Base-by-base conservation (phyloP, 192 early-diverging fungal species). In the Coemansia aciculifera region DNA sequence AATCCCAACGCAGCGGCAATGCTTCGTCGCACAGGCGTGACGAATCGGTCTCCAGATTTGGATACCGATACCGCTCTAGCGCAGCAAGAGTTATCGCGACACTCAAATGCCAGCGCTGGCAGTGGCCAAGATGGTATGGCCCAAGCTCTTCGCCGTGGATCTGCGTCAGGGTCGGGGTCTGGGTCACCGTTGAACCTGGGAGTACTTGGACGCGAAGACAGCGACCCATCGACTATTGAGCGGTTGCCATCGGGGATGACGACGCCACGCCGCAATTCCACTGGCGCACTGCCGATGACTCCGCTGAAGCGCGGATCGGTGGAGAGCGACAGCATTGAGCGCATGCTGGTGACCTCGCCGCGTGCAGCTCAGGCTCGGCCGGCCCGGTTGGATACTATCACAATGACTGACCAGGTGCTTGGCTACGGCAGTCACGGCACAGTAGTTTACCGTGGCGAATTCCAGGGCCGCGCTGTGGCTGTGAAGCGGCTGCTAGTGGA, bases 401-500 rank as follows among this genome's bases (percentile, higher is more conserved):
- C 75, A 9, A 80, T 93, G 12, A 78, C 89, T 0, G 86, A 89
- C 61, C 83, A 81, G 5, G 76, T 90, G 43, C 66, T 90, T 69
- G 95, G 96, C 5, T 93, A 95, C 72, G 98, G 98, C 66, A 93
- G 91, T 60, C 95, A 98, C 74, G 98, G 98, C 17, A 99, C 98
- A 0, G 90, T 98, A 9, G 97, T 99, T 39, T 97, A 93, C 72
- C 90, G 91, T 49, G 97, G 96, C n/a, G 85, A 78, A 9, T 98
- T 97, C 76, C 93, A 97, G 75, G 93, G 93, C 21, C 87, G 95
- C 10, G 80, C 89, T 5, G 96, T 98, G 11, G 97, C 97, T 0
- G 90, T 99, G 48, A 99, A 99, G 75, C 86, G 96, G 17, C 76
- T 99, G 31, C 76, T 99, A 60, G 72, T 93, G 36, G 97, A 98